Base-by-base conservation (phyloP, 2,329 filamentous ascomycete genomes). In the Microcyclospora pomicola region DNA sequence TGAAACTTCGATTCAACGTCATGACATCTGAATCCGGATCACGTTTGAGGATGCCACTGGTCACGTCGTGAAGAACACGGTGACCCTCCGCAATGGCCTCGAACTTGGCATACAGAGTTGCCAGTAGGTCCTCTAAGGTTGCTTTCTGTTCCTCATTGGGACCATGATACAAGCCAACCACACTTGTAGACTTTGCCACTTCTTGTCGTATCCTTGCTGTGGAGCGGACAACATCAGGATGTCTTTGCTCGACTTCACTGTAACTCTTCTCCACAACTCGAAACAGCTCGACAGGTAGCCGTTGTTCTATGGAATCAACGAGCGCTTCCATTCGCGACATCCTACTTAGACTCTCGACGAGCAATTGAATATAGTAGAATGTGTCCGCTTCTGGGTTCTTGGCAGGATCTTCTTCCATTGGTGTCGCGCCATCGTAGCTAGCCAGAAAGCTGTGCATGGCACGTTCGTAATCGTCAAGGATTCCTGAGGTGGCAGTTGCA, bases 51-150 rank as follows among this genome's bases (percentile, higher is more conserved):
- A 98, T 82, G 1, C 83, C 82, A 45, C 80, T 80, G 53, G 95
- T 80, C 34, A 92, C 82, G 58, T 96, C 91, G 59, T 96, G 86
- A 40, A 96, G 77, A 0, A 95, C 80, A 31, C 92, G 80, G 55
- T 98, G 91, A 2, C 87, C 84, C 63, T 98, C 92, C 4, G 86
- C 85, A 48, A 98, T 96, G 6, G 91, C 84, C 59, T 96, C 91
- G 46, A 98, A 96, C 51, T 95, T 95, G 32, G 87, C 87, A 58
- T 92, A 98, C 1, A 98, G 62, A 0, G 85, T 88, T 76, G 82
- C 92, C 2, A 98, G 66, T 33, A 96, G 73, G 53, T 98, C 91
- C 47, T 91, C 82, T 35, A 98, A 80, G 19, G 95, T 83, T 50
- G 85, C 82, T 11, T 80, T 80, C 13, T 48, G 48, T 31, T 58